Evolutionary conservation across 2,329 filamentous ascomycete genomes (phyloP).

Genomic region (Cercospora zeae-maydis): DNA sequence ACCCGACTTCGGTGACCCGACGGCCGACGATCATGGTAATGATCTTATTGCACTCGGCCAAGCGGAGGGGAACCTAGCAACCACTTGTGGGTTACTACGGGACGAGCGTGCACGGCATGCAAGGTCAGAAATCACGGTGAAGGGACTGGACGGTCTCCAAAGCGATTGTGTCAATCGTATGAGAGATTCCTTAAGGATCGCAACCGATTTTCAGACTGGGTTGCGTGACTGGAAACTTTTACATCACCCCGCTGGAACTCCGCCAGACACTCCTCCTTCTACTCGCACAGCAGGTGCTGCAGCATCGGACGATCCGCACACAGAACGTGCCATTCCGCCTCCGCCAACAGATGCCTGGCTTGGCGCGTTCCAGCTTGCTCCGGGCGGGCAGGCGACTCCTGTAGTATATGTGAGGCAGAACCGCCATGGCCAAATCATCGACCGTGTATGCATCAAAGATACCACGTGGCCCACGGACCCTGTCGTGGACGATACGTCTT

Average conservation of each 20-base stretch:
- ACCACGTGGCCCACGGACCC: not conserved
- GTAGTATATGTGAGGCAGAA: conserved; percentile 5
- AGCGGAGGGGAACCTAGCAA: not conserved
- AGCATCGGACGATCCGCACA: not conserved
- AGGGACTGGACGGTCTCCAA: not conserved
- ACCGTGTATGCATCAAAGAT: conserved; percentile 12
- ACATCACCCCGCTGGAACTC: not conserved
- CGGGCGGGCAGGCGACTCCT: not conserved
- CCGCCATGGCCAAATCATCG: not conserved
- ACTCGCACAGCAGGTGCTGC: not conserved
- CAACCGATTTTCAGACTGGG: not conserved
- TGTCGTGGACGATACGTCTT: not conserved
- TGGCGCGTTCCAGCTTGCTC: not conserved
- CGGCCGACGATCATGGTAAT: not conserved
- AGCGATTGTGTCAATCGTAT: not conserved
- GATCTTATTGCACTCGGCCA: not conserved
- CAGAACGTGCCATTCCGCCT: not conserved
- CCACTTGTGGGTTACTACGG: not conserved
- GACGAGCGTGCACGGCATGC: not conserved
- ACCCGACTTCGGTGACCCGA: not conserved
- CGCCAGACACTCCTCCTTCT: not conserved
- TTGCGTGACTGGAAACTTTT: not conserved
- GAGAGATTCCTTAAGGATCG: not conserved
- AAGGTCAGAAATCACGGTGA: not conserved
- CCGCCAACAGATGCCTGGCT: conserved; percentile 2